These are phyloP conservation scores for Neofusicoccum laricinum DNA, from an alignment of 2,329 filamentous ascomycete species.

Conservation along the genomic window DNA sequence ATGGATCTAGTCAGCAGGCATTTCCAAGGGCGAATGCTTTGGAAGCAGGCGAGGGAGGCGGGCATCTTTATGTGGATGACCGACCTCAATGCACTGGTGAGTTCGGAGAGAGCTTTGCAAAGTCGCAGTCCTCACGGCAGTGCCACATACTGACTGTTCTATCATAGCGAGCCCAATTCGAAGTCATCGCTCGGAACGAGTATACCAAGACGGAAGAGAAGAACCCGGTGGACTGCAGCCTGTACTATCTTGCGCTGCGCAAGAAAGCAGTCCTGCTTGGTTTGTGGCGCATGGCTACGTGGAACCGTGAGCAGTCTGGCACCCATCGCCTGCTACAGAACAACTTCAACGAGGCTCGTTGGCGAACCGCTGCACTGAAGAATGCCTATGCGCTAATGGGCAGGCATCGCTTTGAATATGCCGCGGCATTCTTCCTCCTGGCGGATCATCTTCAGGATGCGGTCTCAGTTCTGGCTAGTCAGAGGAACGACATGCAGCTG, in stretches of 20 bases:
- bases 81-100: constrained; percentile 71
- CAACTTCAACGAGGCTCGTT: constrained; percentile 82
- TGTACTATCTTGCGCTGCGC: constrained; percentile 85
- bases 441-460: constrained; percentile 83
- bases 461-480: constrained; percentile 79
- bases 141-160: not conserved
- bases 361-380: constrained; percentile 86
- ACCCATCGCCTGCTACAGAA: constrained; percentile 82
- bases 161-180: constrained; percentile 70
- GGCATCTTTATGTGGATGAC: constrained; percentile 95
- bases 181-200: constrained; percentile 86
- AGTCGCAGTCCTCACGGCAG: too few relatives aligned
- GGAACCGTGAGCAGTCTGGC: constrained; percentile 79
- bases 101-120: constrained; percentile 26
- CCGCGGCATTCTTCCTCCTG: constrained; percentile 91
- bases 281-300: constrained; percentile 89
- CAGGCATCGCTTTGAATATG: constrained; percentile 88
- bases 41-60: constrained; percentile 80
- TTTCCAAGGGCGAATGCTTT: constrained; percentile 75
- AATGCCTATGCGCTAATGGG: constrained; percentile 95
- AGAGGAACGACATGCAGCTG: constrained; percentile 84
- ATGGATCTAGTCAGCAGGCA: constrained; percentile 78
- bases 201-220: constrained; percentile 85
- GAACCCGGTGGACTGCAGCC: constrained; percentile 84
- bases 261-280: constrained; percentile 91